A percentile compares a stretch with the other conserved stretches of the same genome.
Evolutionary conservation across 1,284 basidiomycete species (phyloP).

Genomic region (Termitomyces sp.): DNA sequence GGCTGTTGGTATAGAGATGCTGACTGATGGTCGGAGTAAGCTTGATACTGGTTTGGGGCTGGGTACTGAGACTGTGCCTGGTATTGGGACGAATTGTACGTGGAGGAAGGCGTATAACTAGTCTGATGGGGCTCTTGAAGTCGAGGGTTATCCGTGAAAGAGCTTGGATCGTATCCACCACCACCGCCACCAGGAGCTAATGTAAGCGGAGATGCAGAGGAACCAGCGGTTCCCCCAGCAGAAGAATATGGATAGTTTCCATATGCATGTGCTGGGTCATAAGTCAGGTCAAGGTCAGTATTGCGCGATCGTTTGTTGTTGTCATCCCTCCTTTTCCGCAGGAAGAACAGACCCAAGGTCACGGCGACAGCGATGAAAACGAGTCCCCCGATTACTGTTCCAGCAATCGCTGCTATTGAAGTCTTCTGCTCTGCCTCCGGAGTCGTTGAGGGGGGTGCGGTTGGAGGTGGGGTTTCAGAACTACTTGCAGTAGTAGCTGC

Average conservation of each 20-base stretch:
- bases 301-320: constrained; percentile 26
- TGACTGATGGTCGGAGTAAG: constrained; percentile 19
- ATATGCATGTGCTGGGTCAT: constrained; percentile 20
- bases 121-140: constrained; percentile 13
- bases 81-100: constrained; percentile 12
- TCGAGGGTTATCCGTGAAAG: constrained; percentile 25
- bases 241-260: constrained; percentile 25
- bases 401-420: constrained; percentile 48
- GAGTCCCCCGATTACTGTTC: constrained; percentile 53
- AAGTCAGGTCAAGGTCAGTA: constrained; percentile 25
- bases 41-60: constrained; percentile 12
- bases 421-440: constrained; percentile 27
- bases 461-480: constrained; percentile 14
- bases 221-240: constrained; percentile 9
- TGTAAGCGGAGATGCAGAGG: constrained; percentile 13
- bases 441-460: constrained; percentile 24
- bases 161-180: constrained; percentile 21
- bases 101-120: background rate
- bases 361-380: constrained; percentile 47
- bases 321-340: constrained; percentile 34
- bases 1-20: constrained; percentile 16
- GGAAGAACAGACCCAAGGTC: constrained; percentile 47
- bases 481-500: background rate
- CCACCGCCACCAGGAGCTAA: background rate
- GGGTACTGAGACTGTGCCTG: constrained; percentile 20